Evolutionary conservation across 179 eudicot genomes (phyloP).

Genomic region (Corrigiola litoralis): DNA sequence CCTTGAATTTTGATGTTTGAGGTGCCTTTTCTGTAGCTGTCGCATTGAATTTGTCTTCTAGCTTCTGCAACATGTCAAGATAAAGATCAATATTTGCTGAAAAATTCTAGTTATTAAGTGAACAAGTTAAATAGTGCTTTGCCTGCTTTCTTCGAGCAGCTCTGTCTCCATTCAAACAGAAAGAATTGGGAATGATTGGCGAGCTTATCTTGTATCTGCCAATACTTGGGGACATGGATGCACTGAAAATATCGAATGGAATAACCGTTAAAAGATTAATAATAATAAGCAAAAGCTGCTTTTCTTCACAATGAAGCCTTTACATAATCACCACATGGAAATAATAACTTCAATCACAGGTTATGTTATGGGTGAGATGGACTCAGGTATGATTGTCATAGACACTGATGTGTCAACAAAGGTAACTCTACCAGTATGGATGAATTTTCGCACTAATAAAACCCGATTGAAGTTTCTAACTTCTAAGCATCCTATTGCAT

Average conservation of each 20-base stretch:
- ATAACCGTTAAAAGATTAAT: no score
- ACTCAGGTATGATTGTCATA: background rate
- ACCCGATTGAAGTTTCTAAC: no score
- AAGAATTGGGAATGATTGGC: slow-evolving; percentile 52
- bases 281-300: background rate
- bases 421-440: no score
- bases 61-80: slow-evolving; percentile 39
- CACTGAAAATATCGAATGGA: slow-evolving; percentile 24
- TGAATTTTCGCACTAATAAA: no score
- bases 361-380: background rate
- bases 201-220: slow-evolving; percentile 54
- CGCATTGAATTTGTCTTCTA: slow-evolving; percentile 70
- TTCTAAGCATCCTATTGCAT: no score
- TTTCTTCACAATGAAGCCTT: background rate
- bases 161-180: slow-evolving; percentile 56
- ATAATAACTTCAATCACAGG: background rate
- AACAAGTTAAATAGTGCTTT: slow-evolving; percentile 8
- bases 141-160: slow-evolving; percentile 79
- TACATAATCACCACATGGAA: background rate
- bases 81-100: background rate
- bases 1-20: slow-evolving; percentile 59
- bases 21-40: slow-evolving; percentile 46
- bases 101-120: background rate
- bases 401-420: no score
- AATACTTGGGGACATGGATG: slow-evolving; percentile 49